These are phyloP conservation scores for Pharus latifolius DNA, from an alignment of 176 grass and related monocot species.

Conservation along the genomic window DNA sequence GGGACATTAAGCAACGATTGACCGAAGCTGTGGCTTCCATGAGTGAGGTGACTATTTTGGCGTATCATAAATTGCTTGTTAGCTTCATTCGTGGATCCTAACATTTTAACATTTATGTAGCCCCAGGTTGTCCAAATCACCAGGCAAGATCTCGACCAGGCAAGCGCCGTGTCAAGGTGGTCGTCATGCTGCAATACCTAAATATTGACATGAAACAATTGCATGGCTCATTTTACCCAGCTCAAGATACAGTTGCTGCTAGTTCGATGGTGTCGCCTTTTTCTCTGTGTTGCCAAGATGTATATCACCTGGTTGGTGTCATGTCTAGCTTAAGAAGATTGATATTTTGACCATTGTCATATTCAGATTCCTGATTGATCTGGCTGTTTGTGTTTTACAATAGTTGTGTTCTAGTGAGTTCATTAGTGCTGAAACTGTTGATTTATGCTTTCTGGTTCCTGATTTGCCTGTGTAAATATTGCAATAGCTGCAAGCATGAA, in stretches of 20 bases:
- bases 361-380: not conserved
- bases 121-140: constrained; percentile 55
- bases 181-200: constrained; percentile 74
- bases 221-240: not conserved
- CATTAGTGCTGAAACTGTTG: constrained; percentile 11
- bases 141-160: constrained; percentile 37
- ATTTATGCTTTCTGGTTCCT: constrained; percentile 18
- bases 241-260: not conserved
- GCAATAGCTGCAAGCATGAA: constrained; percentile 3
- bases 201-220: not conserved
- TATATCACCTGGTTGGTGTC: constrained; percentile 24
- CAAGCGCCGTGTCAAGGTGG: constrained; percentile 18
- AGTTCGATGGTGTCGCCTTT: not conserved
- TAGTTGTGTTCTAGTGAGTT: not conserved
- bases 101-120: constrained; percentile 27
- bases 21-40: constrained; percentile 49
- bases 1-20: constrained; percentile 79
- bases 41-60: constrained; percentile 41
- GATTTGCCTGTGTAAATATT: constrained; percentile 1
- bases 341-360: not conserved
- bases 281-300: constrained; percentile 20
- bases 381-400: not conserved
- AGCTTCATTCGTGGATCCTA: not conserved
- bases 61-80: not conserved
- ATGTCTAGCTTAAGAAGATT: constrained; percentile 16